These are phyloP conservation scores for Jackrogersella multiformis DNA, from an alignment of 495 filamentous ascomycete species.

Conservation along the genomic window DNA sequence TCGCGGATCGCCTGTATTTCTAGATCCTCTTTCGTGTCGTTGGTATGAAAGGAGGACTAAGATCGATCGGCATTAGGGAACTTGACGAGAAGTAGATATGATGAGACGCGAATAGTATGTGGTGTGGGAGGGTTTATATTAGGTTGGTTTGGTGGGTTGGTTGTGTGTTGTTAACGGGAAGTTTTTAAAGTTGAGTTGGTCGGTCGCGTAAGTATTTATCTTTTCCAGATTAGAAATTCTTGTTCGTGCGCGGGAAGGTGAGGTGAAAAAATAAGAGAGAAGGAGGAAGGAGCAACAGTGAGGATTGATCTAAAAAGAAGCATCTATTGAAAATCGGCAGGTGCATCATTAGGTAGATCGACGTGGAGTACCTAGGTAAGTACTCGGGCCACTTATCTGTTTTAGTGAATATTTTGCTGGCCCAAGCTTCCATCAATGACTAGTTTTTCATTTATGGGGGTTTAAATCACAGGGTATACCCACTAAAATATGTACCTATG, in stretches of 20 bases:
- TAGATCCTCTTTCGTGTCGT: constrained; percentile 24
- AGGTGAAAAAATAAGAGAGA: neutral
- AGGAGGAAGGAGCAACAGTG: neutral
- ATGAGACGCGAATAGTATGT: neutral
- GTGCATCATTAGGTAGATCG: constrained; percentile 20
- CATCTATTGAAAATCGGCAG: constrained; percentile 21
- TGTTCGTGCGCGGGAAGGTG: neutral
- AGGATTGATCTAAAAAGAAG: constrained; percentile 7
- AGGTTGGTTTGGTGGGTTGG: neutral
- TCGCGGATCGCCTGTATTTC: neutral
- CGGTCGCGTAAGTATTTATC: neutral
- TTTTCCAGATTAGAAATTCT: neutral
- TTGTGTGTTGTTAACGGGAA: neutral
- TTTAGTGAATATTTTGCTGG: neutral
- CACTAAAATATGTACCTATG: neutral
- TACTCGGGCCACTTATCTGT: neutral
- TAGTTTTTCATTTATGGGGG: neutral
- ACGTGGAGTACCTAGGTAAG: constrained; percentile 13
- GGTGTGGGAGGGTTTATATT: neutral
- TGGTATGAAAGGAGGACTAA: constrained; percentile 12
- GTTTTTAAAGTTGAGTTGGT: neutral
- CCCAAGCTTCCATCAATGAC: neutral
- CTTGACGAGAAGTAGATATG: constrained; percentile 1
- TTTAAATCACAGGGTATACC: neutral
- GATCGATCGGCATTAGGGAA: constrained; percentile 23